These are phyloP conservation scores for Dictyostelium capitatum DNA, from an alignment of 78 protist genomes.

Conservation along the genomic window DNA sequence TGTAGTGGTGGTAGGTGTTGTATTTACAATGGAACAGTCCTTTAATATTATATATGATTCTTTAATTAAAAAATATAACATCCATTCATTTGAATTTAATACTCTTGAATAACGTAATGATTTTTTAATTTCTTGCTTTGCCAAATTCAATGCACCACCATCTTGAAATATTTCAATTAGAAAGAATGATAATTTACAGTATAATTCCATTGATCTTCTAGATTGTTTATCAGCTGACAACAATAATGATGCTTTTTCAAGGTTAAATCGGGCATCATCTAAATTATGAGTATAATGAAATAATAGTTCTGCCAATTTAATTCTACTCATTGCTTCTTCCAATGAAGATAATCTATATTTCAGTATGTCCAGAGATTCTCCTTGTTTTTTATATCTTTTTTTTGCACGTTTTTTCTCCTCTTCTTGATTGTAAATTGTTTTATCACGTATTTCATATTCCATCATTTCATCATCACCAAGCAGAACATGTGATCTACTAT, in stretches of 20 bases:
- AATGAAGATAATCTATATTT: background rate
- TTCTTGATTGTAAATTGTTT: background rate
- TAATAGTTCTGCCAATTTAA: constrained; percentile 53
- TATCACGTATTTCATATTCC: background rate
- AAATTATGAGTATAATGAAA: constrained; percentile 27
- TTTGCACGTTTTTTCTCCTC: background rate
- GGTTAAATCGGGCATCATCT: constrained; percentile 51
- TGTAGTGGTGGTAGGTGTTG: too few relatives aligned
- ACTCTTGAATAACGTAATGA: constrained; percentile 19
- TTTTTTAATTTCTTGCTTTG: constrained; percentile 65
- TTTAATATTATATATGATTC: constrained; percentile 38
- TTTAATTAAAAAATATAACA: constrained; percentile 31
- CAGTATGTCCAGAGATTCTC: background rate
- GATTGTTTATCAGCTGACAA: constrained; percentile 35
- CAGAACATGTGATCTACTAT: background rate
- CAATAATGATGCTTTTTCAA: constrained; percentile 33
- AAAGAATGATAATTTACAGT: constrained; percentile 37
- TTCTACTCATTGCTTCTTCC: constrained; percentile 58
- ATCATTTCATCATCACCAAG: background rate
- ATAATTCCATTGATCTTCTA: constrained; percentile 16
- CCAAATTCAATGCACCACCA: constrained; percentile 34
- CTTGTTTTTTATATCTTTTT: background rate
- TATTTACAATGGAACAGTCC: too few relatives aligned
- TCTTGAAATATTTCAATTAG: constrained; percentile 38
- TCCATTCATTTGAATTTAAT: constrained; percentile 41